These are phyloP conservation scores for Krasilnikovozyma curviuscula DNA, from an alignment of 768 basidiomycete genomes.

Conservation along the genomic window DNA sequence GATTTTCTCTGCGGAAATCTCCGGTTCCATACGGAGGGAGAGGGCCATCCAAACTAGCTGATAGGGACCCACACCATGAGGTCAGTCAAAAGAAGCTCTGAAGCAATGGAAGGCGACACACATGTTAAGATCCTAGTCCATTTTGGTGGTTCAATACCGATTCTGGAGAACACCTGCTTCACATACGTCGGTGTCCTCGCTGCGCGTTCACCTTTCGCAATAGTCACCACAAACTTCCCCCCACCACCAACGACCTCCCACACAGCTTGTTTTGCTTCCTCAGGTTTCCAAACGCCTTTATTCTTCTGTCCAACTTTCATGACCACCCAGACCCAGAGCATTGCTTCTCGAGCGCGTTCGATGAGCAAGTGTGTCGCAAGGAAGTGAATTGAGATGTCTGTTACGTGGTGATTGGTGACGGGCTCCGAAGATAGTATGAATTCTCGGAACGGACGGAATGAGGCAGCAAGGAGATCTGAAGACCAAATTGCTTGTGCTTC, in stretches of 20 bases:
- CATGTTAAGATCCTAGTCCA: slow-evolving; percentile 17
- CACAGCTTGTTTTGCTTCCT: slow-evolving; percentile 14
- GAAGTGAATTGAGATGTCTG: slow-evolving; percentile 23
- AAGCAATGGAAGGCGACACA: slow-evolving; percentile 7
- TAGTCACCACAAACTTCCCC: background rate
- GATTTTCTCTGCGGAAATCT: background rate
- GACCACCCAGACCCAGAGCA: slow-evolving; percentile 23
- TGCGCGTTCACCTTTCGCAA: background rate
- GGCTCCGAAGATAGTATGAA: slow-evolving; percentile 12
- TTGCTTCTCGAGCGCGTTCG: slow-evolving; percentile 24
- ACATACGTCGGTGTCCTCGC: slow-evolving; percentile 16
- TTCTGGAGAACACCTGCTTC: slow-evolving; percentile 6
- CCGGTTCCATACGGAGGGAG: slow-evolving; percentile 12
- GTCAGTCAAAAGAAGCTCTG: background rate
- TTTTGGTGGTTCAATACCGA: slow-evolving; percentile 16
- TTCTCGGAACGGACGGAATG: slow-evolving; percentile 20
- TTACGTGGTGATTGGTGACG: too few relatives aligned
- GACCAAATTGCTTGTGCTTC: slow-evolving; percentile 22
- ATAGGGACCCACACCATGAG: too few relatives aligned
- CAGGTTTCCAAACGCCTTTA: slow-evolving; percentile 16
- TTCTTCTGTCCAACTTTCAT: slow-evolving; percentile 15
- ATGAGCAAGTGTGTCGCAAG: slow-evolving; percentile 19
- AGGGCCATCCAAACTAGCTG: slow-evolving; percentile 24
- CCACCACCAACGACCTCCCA: slow-evolving; percentile 11
- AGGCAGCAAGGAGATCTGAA: slow-evolving; percentile 14